Base-by-base conservation (phyloP, 1,284 basidiomycete genomes). In the Boletellus deceptivus region DNA sequence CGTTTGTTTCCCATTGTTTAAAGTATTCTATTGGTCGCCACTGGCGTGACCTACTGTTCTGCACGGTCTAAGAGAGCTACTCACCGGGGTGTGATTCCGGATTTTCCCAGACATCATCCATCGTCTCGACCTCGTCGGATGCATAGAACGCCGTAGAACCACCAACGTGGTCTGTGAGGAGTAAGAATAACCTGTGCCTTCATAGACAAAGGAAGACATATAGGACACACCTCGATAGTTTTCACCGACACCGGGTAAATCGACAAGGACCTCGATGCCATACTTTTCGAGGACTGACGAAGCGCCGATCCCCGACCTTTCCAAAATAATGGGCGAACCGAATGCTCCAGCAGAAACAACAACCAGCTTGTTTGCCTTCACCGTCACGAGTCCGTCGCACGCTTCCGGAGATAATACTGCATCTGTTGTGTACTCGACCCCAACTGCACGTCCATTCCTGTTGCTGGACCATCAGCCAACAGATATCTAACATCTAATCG, bases 181-280 rank as follows among this genome's bases (percentile, higher is more conserved):
- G n/a, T n/a, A n/a, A n/a, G n/a, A n/a, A n/a, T n/a, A 24, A 10
- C 2, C 14, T 18, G 4, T 17, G 6, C 22, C 13, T 33, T 34
- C 11, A 5, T 20, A 14, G 34, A 22, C 2, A 4, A 22, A 11
- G 6, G 24, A 0, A 27, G 4, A n/a, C 22, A 13, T 9, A 20
- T 3, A 0, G 13, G 22, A 38, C 46, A 14, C 49, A 44, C 43
- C 31, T 4, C 10, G 42, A 10, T 16, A 43, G 7, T 22, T 34
- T 22, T 33, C 42, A 6, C 83, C 83, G 0, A 85, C 82, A 4
- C 80, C 81, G 6, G 76, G 76, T 6, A 84, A 65, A 39, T 82
- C 74, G 6, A 82, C 55, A 1, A 75, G 24, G 14, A 69, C 63
- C 14, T 56, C 35, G 22, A 85, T 63, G 2, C 71, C 72, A 38